Conservation (phyloP, 495 filamentous ascomycete species). For the Lasiosphaeria ovina region DNA sequence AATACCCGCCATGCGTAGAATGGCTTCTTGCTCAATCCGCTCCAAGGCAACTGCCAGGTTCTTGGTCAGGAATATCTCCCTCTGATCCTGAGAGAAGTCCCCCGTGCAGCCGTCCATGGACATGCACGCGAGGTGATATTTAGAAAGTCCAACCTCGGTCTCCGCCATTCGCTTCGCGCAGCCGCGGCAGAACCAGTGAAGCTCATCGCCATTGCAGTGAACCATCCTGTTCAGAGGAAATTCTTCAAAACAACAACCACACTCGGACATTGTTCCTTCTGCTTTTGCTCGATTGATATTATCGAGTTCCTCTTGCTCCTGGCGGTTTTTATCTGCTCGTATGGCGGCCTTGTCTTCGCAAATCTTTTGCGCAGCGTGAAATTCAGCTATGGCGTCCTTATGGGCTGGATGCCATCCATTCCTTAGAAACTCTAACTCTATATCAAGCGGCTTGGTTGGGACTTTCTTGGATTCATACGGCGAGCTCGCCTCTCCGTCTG, state of each 20-base stretch:
- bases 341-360: slow-evolving; percentile 19
- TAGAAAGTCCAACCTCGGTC: slow-evolving; percentile 60
- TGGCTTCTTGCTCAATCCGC: slow-evolving; percentile 65
- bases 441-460: slow-evolving; percentile 1
- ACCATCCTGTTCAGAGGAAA: slow-evolving; percentile 63
- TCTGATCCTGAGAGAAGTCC: slow-evolving; percentile 45
- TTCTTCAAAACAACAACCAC: slow-evolving; percentile 69
- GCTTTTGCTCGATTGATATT: slow-evolving; percentile 45
- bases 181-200: slow-evolving; percentile 62
- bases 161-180: slow-evolving; percentile 67
- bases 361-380: slow-evolving; percentile 25
- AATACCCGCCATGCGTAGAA: slow-evolving; percentile 61
- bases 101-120: slow-evolving; percentile 46
- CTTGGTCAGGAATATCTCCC: slow-evolving; percentile 56
- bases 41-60: slow-evolving; percentile 58
- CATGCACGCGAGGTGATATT: slow-evolving; percentile 58
- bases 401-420: slow-evolving; percentile 2
- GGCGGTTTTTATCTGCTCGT: slow-evolving; percentile 28
- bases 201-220: slow-evolving; percentile 55
- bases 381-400: slow-evolving; percentile 31
- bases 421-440: neutral
- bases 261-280: slow-evolving; percentile 56
- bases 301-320: slow-evolving; percentile 40
- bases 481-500: slow-evolving; percentile 8
- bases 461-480: slow-evolving; percentile 26